These are phyloP conservation scores for Puccinia coronata DNA, from an alignment of 1,284 basidiomycete genomes.

Conservation along the genomic window DNA sequence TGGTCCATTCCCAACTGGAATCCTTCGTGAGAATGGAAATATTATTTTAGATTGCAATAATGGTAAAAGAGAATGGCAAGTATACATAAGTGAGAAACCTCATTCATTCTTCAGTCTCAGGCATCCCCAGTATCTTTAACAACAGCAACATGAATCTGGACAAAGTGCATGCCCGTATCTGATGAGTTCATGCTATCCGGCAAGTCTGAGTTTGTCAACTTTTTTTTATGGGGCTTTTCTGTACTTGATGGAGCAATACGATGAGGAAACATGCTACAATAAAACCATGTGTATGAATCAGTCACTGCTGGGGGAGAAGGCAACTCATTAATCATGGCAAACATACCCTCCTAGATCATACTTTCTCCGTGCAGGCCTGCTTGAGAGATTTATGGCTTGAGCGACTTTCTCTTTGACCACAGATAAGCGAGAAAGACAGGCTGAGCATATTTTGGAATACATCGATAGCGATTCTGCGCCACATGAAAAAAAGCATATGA, in stretches of 20 bases:
- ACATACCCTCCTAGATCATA: not conserved
- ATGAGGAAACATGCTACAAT: not conserved
- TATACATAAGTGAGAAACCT: no score
- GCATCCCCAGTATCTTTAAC: not conserved
- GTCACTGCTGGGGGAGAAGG: not conserved
- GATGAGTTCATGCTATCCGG: not conserved
- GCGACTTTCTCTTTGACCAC: not conserved
- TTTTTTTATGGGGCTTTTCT: not conserved
- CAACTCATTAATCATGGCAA: not conserved
- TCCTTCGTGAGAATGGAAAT: no score
- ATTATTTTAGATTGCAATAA: no score
- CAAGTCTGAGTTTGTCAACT: not conserved
- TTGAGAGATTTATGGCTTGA: not conserved
- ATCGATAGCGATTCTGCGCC: constrained; percentile 4
- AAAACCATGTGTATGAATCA: not conserved
- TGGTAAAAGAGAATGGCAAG: no score
- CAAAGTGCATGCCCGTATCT: not conserved
- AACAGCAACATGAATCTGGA: not conserved
- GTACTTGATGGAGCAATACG: not conserved
- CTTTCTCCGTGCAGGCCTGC: not conserved
- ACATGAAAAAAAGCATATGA: constrained; percentile 28
- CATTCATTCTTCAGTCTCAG: no score
- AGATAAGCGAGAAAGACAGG: not conserved
- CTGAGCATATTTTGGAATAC: not conserved
- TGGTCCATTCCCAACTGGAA: no score